phyloP scores from a whole-genome alignment of 352 stramenopile species.

The Phytophthora boehmeriae region DNA sequence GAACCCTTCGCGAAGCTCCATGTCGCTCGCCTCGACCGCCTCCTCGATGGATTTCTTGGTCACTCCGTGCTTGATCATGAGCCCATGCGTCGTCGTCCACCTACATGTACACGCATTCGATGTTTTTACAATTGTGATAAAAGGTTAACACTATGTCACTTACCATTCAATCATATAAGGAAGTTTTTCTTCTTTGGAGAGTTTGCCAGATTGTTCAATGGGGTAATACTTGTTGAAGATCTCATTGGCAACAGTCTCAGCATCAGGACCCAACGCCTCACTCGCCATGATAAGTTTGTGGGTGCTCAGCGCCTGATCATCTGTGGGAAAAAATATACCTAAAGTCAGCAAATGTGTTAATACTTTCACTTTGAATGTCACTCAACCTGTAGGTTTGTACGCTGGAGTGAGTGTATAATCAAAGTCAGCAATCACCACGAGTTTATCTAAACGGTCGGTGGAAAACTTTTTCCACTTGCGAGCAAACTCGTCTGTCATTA shows the following conservation, averaged over 20 bases:
- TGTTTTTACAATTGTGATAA: background rate
- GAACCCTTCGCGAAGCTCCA: conserved; percentile 65
- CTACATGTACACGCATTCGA: background rate
- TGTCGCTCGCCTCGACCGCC: conserved; percentile 55
- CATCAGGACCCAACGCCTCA: conserved; percentile 41
- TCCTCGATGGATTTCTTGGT: conserved; percentile 44
- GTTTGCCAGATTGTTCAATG: conserved; percentile 71
- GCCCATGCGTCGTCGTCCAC: conserved; percentile 54
- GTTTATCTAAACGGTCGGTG: conserved; percentile 63
- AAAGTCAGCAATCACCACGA: conserved; percentile 86
- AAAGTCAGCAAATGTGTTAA: conserved; percentile 4
- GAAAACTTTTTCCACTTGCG: conserved; percentile 81
- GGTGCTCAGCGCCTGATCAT: conserved; percentile 53
- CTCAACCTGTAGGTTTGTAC: conserved; percentile 52
- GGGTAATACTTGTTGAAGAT: conserved; percentile 82
- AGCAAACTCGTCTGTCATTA: conserved; percentile 59
- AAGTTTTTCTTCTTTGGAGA: conserved; percentile 76
- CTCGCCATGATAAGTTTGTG: conserved; percentile 63
- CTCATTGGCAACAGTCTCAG: conserved; percentile 32
- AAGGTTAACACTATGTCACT: background rate
- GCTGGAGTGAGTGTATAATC: conserved; percentile 82
- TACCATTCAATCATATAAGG: conserved; percentile 79
- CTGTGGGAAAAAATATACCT: conserved; percentile 15
- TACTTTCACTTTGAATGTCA: background rate
- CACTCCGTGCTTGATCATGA: conserved; percentile 67